Base-by-base conservation (phyloP, 2,329 filamentous ascomycete species). In the Microsporum ferrugineum region DNA sequence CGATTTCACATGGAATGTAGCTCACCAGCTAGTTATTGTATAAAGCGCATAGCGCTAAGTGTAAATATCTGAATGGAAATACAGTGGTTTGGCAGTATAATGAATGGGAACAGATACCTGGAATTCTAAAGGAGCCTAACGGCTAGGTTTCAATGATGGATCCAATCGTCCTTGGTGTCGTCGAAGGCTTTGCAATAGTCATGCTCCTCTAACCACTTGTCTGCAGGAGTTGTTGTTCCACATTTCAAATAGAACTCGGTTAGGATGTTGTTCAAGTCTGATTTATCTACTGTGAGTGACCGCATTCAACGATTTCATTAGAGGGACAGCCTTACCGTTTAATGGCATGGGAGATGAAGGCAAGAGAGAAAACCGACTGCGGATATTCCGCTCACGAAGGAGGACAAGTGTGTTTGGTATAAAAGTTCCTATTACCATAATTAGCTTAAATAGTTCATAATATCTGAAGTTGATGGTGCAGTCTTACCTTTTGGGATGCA, bases 181-280 rank as follows among this genome's bases (percentile, higher is more conserved):
- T 39, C 38, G 14, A 39, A 39, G 38, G 38, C 10, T 14, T 39
- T 14, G 14, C 8, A 8, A 14, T 39, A 39, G 4, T 14, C 7
- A 39, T 39, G 38, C 53, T 43, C 59, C 38, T 58, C 62, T 47
- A 63, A 49, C 63, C 63, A 65, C 36, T 64, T 60, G 31, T 61
- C 62, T 17, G 63, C 17, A 39, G 60, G 36, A 57, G 61, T 59
- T 36, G 61, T 29, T 17, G 17, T 34, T 14, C 62, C 63, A 62
- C 27, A 51, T 31, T 62, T 49, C n/a, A 27, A 17, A 61, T 65
- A 65, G 49, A 65, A 65, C 59, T 62, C 55, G 38, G 62, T 63
- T 41, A 65, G 45, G 23, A 53, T 57, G 10, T 62, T 45, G 29
- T 65, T 65, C 8, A 39, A 60, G n/a, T 39, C 63, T 64, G 60